phyloP scores from a whole-genome alignment of 2,329 filamentous ascomycete species.

The Emmonsiellopsis sp. region DNA sequence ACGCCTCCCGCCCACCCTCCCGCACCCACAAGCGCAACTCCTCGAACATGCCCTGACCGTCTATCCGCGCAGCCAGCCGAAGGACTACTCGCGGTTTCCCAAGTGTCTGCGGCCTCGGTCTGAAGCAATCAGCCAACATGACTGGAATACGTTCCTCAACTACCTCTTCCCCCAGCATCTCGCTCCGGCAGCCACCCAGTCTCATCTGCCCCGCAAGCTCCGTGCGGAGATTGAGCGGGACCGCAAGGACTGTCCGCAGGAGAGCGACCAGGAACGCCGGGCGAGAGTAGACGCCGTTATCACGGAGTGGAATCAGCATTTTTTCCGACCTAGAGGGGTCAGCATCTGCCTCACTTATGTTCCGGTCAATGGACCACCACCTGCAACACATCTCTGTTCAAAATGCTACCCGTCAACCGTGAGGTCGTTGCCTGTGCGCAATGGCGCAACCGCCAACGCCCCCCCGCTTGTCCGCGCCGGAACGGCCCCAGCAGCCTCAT shows the following conservation, averaged over 20 bases:
- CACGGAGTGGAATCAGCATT: constrained; percentile 34
- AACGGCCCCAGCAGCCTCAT: constrained; percentile 2
- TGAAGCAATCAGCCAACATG: constrained; percentile 28
- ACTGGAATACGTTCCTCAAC: constrained; percentile 35
- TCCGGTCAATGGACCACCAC: constrained; percentile 21
- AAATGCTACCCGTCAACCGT: constrained; percentile 32
- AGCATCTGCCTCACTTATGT: constrained; percentile 27
- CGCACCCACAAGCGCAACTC: constrained; percentile 12
- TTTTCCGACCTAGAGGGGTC: constrained; percentile 29
- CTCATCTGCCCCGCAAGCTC: constrained; percentile 27
- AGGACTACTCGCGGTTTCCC: constrained; percentile 32
- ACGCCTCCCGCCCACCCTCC: constrained; percentile 16
- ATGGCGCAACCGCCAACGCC: constrained; percentile 9
- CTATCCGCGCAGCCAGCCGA: constrained; percentile 30
- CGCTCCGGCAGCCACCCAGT: constrained; percentile 26
- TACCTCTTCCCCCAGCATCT: constrained; percentile 33
- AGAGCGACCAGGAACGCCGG: constrained; percentile 31
- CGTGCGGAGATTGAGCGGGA: constrained; percentile 32
- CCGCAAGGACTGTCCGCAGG: constrained; percentile 32
- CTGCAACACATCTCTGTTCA: constrained; percentile 29
- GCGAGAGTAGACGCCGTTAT: constrained; percentile 30
- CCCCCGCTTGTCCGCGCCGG: background rate
- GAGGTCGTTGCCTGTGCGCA: constrained; percentile 16
- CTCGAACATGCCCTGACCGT: constrained; percentile 31
- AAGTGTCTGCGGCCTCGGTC: constrained; percentile 29